Conservation (phyloP, 768 basidiomycete species). For the Pleurotus pulmonarius region DNA sequence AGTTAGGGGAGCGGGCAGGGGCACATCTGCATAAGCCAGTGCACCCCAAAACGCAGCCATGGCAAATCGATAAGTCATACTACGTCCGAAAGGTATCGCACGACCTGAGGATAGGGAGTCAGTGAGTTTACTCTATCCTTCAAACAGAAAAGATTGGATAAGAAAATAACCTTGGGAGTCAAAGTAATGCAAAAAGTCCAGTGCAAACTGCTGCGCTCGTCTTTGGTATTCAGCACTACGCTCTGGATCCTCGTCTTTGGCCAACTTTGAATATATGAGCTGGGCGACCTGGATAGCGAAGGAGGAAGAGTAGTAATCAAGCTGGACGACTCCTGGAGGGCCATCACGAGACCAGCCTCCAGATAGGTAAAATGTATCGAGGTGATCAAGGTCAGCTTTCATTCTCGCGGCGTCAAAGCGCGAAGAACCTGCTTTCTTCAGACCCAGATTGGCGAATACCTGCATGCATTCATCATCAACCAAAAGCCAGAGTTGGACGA, state of each 20-base stretch:
- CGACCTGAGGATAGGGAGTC: constrained; percentile 40
- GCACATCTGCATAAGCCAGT: constrained; percentile 66
- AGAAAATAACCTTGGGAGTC: constrained; percentile 54
- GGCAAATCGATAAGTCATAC: constrained; percentile 77
- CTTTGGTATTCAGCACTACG: constrained; percentile 63
- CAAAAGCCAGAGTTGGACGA: background rate
- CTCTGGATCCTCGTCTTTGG: constrained; percentile 56
- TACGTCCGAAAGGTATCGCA: constrained; percentile 72
- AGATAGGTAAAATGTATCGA: constrained; percentile 76
- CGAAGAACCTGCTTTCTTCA: constrained; percentile 56
- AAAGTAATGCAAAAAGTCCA: constrained; percentile 74
- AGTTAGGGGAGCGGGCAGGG: constrained; percentile 63
- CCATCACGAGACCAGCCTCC: constrained; percentile 78
- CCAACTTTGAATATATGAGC: constrained; percentile 65
- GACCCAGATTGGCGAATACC: constrained; percentile 75
- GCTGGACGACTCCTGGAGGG: constrained; percentile 72
- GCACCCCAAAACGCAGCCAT: constrained; percentile 81
- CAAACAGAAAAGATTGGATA: constrained; percentile 6
- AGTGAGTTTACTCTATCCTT: background rate
- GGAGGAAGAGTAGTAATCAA: constrained; percentile 77
- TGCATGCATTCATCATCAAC: constrained; percentile 17
- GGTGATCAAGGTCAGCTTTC: constrained; percentile 70
- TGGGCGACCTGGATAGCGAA: constrained; percentile 79
- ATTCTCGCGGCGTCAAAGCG: constrained; percentile 57
- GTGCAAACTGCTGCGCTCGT: constrained; percentile 57